Evolutionary conservation across 192 early-diverging fungal genomes (phyloP), one percentile per base, ranked within the genome.

Genomic region (Backusella liffmaniae): DNA sequence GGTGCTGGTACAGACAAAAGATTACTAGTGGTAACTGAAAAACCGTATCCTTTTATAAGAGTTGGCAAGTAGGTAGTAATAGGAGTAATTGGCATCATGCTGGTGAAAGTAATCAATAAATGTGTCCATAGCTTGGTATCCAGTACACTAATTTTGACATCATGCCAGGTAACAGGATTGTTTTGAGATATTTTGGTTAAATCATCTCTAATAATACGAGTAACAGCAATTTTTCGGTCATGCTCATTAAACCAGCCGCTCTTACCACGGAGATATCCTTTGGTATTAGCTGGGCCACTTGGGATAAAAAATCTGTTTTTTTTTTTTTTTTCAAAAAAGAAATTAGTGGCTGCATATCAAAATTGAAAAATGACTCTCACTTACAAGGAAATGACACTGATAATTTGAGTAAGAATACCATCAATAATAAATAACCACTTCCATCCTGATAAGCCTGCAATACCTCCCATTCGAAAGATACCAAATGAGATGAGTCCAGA

Each of bases 401-500:
- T 44, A 30, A 88, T 36, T 18, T 86, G 74, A 3, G 91, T 91
- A 16, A 83, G 80, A 29, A 88, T 56, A 26, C 90, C 91, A 41
- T 91, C 91, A 70, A 92, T 77, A 37, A 88, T 26, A 79, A 91
- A 91, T 23, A 91, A 66, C 91, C 91, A 92, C 41, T 84, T 81
- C 91, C 91, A 92, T 16, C 88, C 91, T 8, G 80, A 53, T 7
- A 89, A 75, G 56, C 85, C 88, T 49, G 65, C 82, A 35, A 82
- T 70, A n/a, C 89, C 88, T 4, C 83, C 77, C 72, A 92, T 42
- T 13, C 85, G 83, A 4, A 90, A 82, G 77, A 92, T 84, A 49
- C 81, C 89, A 59, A 84, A 91, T 1, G 91, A 80, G n/a, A 92
- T 65, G 5, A 90, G 62, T 30, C 89, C 87, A 13, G 85, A 83